Base-by-base conservation (phyloP, 331 rosid species). In the Rhamnella rubrinervis region DNA sequence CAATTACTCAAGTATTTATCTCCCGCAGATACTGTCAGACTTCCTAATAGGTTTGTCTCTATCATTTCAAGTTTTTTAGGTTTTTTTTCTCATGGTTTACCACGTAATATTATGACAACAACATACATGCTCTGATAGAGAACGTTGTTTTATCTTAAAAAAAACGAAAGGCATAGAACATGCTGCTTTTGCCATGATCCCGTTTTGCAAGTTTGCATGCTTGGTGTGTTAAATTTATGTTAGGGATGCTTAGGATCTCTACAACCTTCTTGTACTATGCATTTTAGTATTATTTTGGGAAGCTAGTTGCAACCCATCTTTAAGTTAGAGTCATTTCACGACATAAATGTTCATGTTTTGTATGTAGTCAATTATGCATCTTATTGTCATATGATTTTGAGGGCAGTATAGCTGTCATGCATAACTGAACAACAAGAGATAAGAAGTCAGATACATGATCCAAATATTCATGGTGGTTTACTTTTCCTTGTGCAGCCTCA, bases 1-100 rank as follows among this genome's bases (percentile, higher is more conserved):
- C 88, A 83, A 71, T 77, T 95, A 76, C 84, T 86, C 75, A 86
- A 87, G 79, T 88, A 80, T 83, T 90, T 95, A 74, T 86, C 93
- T 68, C 71, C 82, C 40, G 90, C 78, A 71, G 99, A 95, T 83
- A 76, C 82, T 55, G 79, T 78, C 61, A 83, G 85, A 65, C 80
- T 82, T 82, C 92, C 97, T 49, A 88, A 85, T 55, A 88, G 97
- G 98, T 90, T 70, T 66, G 92, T 80, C 66, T 64, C 50, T 49
- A 23, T 68, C 66, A 72, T 72, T 51, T 66, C 58, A 67, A 26
- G 68, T 67, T 62, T 59, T 31, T 53, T 17, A 19, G n/a, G 11
- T 61, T 4, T 55, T 4, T 55, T 41, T 64, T 53, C 19, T 37
- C 68, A 59, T 44, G 47, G n/a, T 55, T 38, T 71, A 59, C 82